Conservation (phyloP, 2,329 filamentous ascomycete genomes). For the Zalaria sp. region DNA sequence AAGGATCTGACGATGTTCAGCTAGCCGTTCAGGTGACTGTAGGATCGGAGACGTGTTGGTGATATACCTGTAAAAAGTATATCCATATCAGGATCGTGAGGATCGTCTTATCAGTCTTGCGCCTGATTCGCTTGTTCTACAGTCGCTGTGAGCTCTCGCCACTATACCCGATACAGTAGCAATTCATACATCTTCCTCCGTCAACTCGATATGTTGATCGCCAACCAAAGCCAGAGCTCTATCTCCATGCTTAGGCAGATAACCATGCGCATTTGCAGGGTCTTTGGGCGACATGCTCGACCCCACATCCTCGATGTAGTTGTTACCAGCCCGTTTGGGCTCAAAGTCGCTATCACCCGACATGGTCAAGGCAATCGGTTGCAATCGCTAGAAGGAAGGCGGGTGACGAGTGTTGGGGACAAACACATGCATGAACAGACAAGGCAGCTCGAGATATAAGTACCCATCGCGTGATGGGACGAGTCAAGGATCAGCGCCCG, state of each 20-base stretch:
- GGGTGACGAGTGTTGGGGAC: too few relatives aligned
- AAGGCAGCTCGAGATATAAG: too few relatives aligned
- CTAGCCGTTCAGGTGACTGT: neutral
- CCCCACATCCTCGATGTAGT: neutral
- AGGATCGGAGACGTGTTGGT: too few relatives aligned
- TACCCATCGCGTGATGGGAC: too few relatives aligned
- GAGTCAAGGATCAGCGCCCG: too few relatives aligned
- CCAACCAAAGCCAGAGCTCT: neutral
- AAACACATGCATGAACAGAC: too few relatives aligned
- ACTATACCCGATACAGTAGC: neutral
- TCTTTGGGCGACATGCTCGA: neutral
- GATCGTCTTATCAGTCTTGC: neutral
- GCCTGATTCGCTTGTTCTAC: neutral
- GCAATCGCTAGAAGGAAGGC: too few relatives aligned
- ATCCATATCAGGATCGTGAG: neutral
- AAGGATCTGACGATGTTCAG: neutral
- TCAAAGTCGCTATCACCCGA: too few relatives aligned
- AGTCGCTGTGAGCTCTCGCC: neutral
- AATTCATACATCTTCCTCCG: neutral
- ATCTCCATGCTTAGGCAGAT: neutral
- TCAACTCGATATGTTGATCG: neutral
- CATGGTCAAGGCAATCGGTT: too few relatives aligned
- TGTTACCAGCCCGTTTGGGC: too few relatives aligned
- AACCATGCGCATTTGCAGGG: neutral
- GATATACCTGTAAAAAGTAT: neutral